Percentiles rank a stretch among this genome's conserved stretches.
Conservation (phyloP, 345 rosid genomes). For the Euphorbia tirucalli region DNA sequence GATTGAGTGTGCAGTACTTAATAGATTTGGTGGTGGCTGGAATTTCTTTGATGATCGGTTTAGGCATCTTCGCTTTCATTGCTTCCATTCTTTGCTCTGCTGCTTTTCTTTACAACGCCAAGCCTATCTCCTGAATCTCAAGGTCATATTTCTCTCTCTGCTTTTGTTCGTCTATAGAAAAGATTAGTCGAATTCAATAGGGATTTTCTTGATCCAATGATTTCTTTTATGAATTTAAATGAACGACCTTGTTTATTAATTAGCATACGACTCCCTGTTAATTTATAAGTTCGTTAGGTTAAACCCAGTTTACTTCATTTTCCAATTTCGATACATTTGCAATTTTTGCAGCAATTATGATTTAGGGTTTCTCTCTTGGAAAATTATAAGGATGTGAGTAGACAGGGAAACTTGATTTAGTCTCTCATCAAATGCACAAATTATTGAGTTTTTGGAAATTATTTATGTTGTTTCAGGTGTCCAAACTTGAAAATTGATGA, state of each 20-base stretch:
- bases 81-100: conserved; percentile 72
- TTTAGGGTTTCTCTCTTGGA: too few relatives aligned
- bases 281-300: background rate
- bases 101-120: conserved; percentile 75
- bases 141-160: background rate
- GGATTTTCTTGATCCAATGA: background rate
- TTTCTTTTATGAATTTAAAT: too few relatives aligned
- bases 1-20: conserved; percentile 50
- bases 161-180: background rate
- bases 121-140: conserved; percentile 32
- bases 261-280: background rate
- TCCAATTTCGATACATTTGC: background rate
- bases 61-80: conserved; percentile 64
- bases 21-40: conserved; percentile 75
- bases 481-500: too few relatives aligned
- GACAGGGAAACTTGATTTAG: too few relatives aligned
- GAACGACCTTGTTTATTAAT: too few relatives aligned
- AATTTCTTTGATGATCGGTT: conserved; percentile 66
- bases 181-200: background rate
- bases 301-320: background rate
- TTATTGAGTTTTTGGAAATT: background rate
- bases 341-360: too few relatives aligned
- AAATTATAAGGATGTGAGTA: too few relatives aligned
- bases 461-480: conserved; percentile 9
- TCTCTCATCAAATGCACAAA: background rate